Evolutionary conservation across 179 eudicot species (phyloP).

Genomic region (Spinacia oleracea): DNA sequence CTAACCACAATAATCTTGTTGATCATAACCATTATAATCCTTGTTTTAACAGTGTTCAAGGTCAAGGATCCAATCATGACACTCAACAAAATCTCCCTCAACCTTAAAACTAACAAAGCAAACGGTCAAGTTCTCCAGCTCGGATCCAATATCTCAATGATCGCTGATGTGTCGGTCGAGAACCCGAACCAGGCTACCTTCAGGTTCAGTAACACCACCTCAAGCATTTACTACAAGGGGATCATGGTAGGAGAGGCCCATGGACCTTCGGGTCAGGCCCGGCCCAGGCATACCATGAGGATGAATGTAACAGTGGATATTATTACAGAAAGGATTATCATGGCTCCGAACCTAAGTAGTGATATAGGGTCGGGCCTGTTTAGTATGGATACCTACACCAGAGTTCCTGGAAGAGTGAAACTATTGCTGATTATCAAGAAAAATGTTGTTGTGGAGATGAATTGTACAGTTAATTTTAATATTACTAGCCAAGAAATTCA

Average conservation of each 20-base stretch:
- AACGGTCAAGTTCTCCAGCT: background rate
- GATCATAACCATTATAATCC: conserved; percentile 6
- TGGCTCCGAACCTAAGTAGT: background rate
- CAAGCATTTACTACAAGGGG: conserved; percentile 22
- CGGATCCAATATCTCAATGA: conserved; percentile 26
- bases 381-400: conserved; percentile 19
- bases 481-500: conserved; percentile 27
- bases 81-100: conserved; percentile 17
- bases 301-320: conserved; percentile 17
- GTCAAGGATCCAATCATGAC: conserved; percentile 19
- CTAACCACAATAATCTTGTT: background rate
- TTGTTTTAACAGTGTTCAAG: conserved; percentile 10
- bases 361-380: conserved; percentile 31
- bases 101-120: background rate
- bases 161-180: conserved; percentile 18
- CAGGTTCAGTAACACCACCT: conserved; percentile 17
- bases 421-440: conserved; percentile 28
- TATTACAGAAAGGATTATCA: background rate
- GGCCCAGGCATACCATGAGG: conserved; percentile 15
- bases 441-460: conserved; percentile 28
- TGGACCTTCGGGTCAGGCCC: conserved; percentile 26
- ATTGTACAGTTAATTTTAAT: conserved; percentile 27
- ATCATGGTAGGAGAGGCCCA: conserved; percentile 27
- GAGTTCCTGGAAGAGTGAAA: conserved; percentile 30
- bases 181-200: conserved; percentile 30